Percentiles rank a stretch among this genome's conserved stretches.
These are phyloP conservation scores for Kuraishia cidri DNA, from an alignment of 805 yeast species.

Conservation along the genomic window DNA sequence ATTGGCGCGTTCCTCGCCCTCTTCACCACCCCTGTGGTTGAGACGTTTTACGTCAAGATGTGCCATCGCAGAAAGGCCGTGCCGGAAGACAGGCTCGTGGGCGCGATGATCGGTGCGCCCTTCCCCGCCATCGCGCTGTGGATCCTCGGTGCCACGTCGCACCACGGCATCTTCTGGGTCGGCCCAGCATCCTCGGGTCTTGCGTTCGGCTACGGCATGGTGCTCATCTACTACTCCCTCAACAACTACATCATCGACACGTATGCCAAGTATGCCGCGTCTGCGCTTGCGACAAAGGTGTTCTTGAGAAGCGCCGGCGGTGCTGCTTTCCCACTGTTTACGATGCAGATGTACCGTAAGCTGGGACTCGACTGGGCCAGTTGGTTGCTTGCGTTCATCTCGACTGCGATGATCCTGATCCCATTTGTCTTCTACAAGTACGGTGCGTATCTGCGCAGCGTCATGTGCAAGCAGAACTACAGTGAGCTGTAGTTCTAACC, in stretches of 20 bases:
- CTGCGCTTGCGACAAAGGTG: slow-evolving; percentile 76
- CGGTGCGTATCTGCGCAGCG: slow-evolving; percentile 57
- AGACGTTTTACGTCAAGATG: slow-evolving; percentile 45
- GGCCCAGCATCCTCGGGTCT: slow-evolving; percentile 54
- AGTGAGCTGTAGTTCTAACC: slow-evolving; percentile 6
- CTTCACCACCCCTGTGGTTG: slow-evolving; percentile 66
- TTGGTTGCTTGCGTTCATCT: slow-evolving; percentile 68
- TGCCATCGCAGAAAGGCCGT: slow-evolving; percentile 48
- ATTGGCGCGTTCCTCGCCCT: slow-evolving; percentile 79
- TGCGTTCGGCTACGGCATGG: slow-evolving; percentile 57
- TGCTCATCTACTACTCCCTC: slow-evolving; percentile 45
- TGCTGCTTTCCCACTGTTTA: slow-evolving; percentile 77
- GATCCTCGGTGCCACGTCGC: slow-evolving; percentile 74
- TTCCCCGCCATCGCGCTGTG: slow-evolving; percentile 76
- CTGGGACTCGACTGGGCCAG: slow-evolving; percentile 77
- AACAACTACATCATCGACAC: slow-evolving; percentile 87
- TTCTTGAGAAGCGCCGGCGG: slow-evolving; percentile 78
- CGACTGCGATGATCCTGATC: slow-evolving; percentile 65
- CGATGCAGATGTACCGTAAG: slow-evolving; percentile 71
- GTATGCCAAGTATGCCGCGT: slow-evolving; percentile 73
- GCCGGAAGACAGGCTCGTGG: slow-evolving; percentile 74
- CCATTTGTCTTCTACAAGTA: slow-evolving; percentile 66
- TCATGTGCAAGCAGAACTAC: slow-evolving; percentile 61
- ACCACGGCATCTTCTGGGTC: slow-evolving; percentile 52
- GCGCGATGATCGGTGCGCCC: slow-evolving; percentile 78